phyloP scores from a whole-genome alignment of 1,139 yeast species.

The Kodamaea sp. region DNA sequence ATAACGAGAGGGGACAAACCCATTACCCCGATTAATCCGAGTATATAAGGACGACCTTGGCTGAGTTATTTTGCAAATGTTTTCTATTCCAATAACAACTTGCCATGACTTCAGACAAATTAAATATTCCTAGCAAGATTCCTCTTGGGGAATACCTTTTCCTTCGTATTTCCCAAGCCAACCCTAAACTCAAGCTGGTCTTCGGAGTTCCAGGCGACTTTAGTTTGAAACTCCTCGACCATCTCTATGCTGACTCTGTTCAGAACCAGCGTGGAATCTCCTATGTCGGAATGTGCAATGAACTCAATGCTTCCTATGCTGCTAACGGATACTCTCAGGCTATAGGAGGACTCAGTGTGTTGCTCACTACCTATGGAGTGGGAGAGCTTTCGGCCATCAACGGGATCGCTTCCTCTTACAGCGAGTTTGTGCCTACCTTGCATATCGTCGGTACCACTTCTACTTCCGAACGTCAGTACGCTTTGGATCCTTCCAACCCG shows the following conservation, averaged over 20 bases:
- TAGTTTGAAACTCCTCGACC: constrained; percentile 39
- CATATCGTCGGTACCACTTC: constrained; percentile 81
- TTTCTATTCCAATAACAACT: too few relatives aligned
- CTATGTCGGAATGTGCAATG: constrained; percentile 38
- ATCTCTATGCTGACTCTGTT: constrained; percentile 30
- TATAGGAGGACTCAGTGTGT: constrained; percentile 38
- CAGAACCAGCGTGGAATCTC: constrained; percentile 16
- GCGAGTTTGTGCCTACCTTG: constrained; percentile 75
- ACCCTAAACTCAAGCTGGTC: constrained; percentile 35
- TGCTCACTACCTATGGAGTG: constrained; percentile 76
- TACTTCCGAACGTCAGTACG: constrained; percentile 26
- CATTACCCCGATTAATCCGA: too few relatives aligned
- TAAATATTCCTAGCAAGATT: constrained; percentile 15
- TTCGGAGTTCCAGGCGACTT: constrained; percentile 49
- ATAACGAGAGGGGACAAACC: too few relatives aligned
- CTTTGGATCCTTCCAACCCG: constrained; percentile 14
- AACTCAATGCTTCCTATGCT: constrained; percentile 59
- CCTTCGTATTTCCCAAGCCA: constrained; percentile 36
- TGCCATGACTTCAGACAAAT: neutral
- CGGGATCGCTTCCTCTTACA: constrained; percentile 81
- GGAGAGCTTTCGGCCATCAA: constrained; percentile 86
- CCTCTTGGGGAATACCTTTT: constrained; percentile 44
- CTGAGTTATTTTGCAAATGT: too few relatives aligned
- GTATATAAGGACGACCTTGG: too few relatives aligned
- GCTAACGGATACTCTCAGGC: constrained; percentile 77